phyloP scores from a whole-genome alignment of 352 stramenopile genomes.

The Phytophthora macrochlamydospora region DNA sequence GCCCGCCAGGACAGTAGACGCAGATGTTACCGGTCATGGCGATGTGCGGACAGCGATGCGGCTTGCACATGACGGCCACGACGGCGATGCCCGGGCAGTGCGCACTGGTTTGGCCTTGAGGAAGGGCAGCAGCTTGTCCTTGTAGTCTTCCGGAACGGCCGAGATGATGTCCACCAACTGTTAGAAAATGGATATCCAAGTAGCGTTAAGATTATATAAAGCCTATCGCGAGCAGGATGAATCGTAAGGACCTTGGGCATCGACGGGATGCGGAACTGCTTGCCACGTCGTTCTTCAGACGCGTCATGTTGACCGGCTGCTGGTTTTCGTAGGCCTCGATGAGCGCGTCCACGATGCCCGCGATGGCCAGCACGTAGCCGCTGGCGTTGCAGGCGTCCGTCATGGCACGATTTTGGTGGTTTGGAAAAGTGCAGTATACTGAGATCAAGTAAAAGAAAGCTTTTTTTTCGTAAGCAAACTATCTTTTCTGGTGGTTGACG shows the following conservation, averaged over 20 bases:
- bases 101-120: conserved; percentile 96
- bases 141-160: conserved; percentile 93
- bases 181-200: conserved; percentile 4
- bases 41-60: conserved; percentile 97
- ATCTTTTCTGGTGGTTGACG: conserved; percentile 27
- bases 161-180: conserved; percentile 96
- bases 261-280: conserved; percentile 91
- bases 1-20: conserved; percentile 96
- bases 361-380: conserved; percentile 83
- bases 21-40: conserved; percentile 97
- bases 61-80: conserved; percentile 98
- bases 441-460: not conserved
- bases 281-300: conserved; percentile 91
- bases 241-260: conserved; percentile 76
- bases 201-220: not conserved
- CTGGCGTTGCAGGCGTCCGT: conserved; percentile 19
- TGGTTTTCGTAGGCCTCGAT: conserved; percentile 91
- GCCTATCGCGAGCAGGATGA: not conserved
- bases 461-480: not conserved
- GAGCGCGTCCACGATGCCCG: conserved; percentile 91
- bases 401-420: conserved; percentile 1
- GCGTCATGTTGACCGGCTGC: conserved; percentile 93
- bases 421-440: conserved; percentile 2
- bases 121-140: conserved; percentile 90
- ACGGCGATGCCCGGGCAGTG: conserved; percentile 94